Evolutionary conservation across 345 rosid genomes (phyloP).

Genomic region (Carallia brachiata): DNA sequence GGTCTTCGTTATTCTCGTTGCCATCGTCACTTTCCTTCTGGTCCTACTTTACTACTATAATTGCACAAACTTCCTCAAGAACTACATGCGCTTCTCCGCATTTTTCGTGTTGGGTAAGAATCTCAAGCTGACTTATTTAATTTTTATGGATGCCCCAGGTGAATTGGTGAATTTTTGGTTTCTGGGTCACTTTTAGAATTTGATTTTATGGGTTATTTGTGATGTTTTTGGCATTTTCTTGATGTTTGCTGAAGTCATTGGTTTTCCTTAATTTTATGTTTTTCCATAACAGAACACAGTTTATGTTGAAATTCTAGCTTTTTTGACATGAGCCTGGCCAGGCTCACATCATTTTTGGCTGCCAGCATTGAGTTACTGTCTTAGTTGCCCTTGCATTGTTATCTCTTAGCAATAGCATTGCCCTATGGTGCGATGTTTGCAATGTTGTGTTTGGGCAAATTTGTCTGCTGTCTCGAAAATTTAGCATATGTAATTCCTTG

Average conservation of each 20-base stretch:
- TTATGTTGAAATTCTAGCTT: no score
- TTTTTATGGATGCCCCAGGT: not conserved
- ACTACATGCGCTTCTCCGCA: slow-evolving; percentile 93
- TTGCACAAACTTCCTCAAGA: slow-evolving; percentile 84
- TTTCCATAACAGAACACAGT: no score
- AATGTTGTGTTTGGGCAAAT: no score
- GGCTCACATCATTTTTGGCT: no score
- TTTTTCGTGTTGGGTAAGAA: slow-evolving; percentile 67
- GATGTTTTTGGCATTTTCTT: not conserved
- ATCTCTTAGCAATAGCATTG: no score
- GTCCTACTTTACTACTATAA: slow-evolving; percentile 90
- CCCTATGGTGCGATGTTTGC: no score
- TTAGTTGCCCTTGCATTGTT: no score
- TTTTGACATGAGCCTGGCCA: no score
- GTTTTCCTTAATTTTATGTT: not conserved
- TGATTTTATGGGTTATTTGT: not conserved
- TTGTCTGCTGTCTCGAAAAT: no score
- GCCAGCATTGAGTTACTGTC: no score
- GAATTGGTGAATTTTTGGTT: not conserved
- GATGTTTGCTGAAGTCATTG: not conserved
- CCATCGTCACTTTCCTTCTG: slow-evolving; percentile 75
- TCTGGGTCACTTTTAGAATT: not conserved
- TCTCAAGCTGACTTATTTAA: not conserved
- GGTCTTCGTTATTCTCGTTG: slow-evolving; percentile 75
- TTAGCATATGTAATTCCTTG: no score